These are phyloP conservation scores for Pythium rhizo-oryzae DNA, from an alignment of 352 stramenopile genomes.

Conservation along the genomic window DNA sequence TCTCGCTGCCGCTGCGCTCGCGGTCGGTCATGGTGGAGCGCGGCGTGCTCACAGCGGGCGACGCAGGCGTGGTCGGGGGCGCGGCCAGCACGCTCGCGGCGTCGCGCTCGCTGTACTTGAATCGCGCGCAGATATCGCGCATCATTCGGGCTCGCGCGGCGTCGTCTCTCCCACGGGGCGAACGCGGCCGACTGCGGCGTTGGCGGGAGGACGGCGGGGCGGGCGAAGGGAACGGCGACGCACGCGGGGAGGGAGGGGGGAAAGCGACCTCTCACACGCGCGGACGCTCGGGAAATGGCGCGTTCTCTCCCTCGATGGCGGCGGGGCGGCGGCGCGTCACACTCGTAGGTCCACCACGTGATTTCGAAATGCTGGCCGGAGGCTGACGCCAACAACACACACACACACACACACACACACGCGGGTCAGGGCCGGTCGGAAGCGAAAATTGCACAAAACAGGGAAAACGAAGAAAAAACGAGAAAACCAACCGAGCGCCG, in stretches of 20 bases:
- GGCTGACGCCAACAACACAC: conserved; percentile 9
- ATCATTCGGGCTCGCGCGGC: conserved; percentile 17
- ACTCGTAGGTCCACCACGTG: conserved; percentile 14
- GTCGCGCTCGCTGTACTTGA: conserved; percentile 67
- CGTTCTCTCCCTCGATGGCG: conserved; percentile 7
- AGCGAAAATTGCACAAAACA: too few species aligned
- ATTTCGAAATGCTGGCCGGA: conserved; percentile 13
- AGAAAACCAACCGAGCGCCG: neutral
- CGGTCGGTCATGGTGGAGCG: conserved; percentile 19
- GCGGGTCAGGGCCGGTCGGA: too few species aligned
- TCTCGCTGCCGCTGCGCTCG: conserved; percentile 23
- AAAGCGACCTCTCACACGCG: neutral
- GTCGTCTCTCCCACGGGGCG: conserved; percentile 1
- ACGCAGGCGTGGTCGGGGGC: neutral
- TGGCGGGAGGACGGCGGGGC: neutral
- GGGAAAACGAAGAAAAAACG: too few species aligned
- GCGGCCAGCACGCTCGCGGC: neutral
- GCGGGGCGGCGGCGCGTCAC: conserved; percentile 4
- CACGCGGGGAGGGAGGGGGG: neutral
- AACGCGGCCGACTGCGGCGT: conserved; percentile 18
- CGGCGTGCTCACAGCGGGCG: conserved; percentile 16
- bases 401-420: too few species aligned
- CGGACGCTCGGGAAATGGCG: neutral
- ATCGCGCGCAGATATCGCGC: conserved; percentile 55
- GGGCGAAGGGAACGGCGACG: neutral